Evolutionary conservation across 2,329 filamentous ascomycete genomes (phyloP).

Genomic region (Cylindrodendrum hubeiense): DNA sequence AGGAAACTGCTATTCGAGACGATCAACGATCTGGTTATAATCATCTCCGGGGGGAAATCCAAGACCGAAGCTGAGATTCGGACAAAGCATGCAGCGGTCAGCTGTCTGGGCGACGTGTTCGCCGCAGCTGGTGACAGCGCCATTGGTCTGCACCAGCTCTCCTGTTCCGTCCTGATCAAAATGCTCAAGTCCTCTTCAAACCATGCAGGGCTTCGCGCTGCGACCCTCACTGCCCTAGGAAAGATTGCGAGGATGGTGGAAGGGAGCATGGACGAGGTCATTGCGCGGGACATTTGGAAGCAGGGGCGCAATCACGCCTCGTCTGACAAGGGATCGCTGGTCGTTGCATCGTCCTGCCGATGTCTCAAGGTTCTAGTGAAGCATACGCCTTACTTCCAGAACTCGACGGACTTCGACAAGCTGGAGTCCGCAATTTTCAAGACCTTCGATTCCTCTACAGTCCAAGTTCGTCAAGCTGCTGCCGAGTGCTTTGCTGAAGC

Average conservation of each 20-base stretch:
- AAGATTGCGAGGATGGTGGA: constrained; percentile 83
- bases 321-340: constrained; percentile 85
- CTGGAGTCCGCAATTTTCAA: constrained; percentile 88
- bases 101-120: constrained; percentile 90
- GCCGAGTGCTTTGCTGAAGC: constrained; percentile 86
- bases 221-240: constrained; percentile 79
- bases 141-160: constrained; percentile 82
- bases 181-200: constrained; percentile 82
- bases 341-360: constrained; percentile 82
- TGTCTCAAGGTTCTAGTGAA: constrained; percentile 81
- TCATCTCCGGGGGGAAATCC: constrained; percentile 79
- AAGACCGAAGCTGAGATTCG: constrained; percentile 81
- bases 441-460: constrained; percentile 81
- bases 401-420: constrained; percentile 90
- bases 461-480: constrained; percentile 84
- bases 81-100: constrained; percentile 87
- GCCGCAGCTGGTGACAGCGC: constrained; percentile 94
- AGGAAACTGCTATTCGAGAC: constrained; percentile 94
- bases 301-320: constrained; percentile 82
- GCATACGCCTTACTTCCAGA: constrained; percentile 85
- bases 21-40: constrained; percentile 85
- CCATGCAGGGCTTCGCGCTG: constrained; percentile 85
- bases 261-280: constrained; percentile 82
- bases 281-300: constrained; percentile 95
- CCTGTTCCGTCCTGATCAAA: constrained; percentile 79